Base-by-base conservation (phyloP, 139 green algal species). In the Coelastrella sp. region DNA sequence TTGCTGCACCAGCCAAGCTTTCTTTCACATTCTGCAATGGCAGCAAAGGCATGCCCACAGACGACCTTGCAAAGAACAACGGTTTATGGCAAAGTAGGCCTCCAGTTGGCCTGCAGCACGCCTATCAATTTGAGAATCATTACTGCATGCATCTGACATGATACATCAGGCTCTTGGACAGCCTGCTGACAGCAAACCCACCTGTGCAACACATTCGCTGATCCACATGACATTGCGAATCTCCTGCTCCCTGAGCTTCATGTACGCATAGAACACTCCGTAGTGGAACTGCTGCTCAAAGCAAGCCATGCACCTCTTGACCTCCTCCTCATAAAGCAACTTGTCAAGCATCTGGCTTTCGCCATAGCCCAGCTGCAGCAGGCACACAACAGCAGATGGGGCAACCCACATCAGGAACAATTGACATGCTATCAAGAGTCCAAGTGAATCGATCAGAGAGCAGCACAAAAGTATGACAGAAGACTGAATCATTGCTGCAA, bases 201-300 rank as follows among this genome's bases (percentile, higher is more conserved):
- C 81, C 57, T 85, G 75, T 62, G 96, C 94, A 15, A 98, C 94
- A 83, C 96, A 98, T 89, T 98, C 96, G 5, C 91, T 89, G 73
- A 98, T 92, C 96, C 96, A 98, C 95, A 98, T 98, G 77, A 98
- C 91, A 89, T 98, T 98, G 51, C 96, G 90, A 72, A 98, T 97
- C 87, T 98, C 95, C 84, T 98, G 96, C 92, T 98, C 95, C 25
- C 93, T 88, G 59, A 98, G 91, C 79, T 94, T 93, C 92, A 98
- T 95, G 92, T 97, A 98, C 13, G 94, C 75, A 87, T 97, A 97
- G 79, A 98, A 98, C 9, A 96, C 90, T 11, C 85, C 93, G 87
- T 97, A 98, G 89, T 98, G 96, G 90, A 98, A 98, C 88, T 98
- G 96, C 91, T 98, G 95, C 89, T 74, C 66, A 80, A 94, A 98